phyloP scores from a whole-genome alignment of 2,329 filamentous ascomycete species.

The Fusarium tuaranense region DNA sequence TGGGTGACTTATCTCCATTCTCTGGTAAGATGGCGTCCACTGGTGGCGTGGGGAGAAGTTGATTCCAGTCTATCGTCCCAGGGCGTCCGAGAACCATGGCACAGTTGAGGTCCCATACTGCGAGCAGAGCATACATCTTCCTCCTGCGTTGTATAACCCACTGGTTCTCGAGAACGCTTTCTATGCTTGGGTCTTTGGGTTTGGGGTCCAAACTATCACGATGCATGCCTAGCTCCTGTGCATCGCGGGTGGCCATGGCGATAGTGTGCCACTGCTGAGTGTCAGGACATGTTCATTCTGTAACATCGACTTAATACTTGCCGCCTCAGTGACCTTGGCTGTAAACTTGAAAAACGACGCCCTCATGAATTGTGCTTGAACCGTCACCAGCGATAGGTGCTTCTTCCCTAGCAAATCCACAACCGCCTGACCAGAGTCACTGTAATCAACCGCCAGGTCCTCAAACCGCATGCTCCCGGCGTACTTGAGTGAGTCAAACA shows the following conservation, averaged over 20 bases:
- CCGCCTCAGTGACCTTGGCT: slow-evolving; percentile 68
- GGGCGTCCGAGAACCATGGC: slow-evolving; percentile 66
- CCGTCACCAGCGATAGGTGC: slow-evolving; percentile 66
- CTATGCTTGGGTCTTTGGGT: slow-evolving; percentile 58
- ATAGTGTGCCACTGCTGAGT: slow-evolving; percentile 65
- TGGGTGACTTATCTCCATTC: slow-evolving; percentile 60
- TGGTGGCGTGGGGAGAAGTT: slow-evolving; percentile 61
- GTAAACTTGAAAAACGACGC: slow-evolving; percentile 69
- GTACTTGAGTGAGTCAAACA: slow-evolving; percentile 69
- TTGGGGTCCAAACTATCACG: slow-evolving; percentile 64
- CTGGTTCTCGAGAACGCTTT: slow-evolving; percentile 65
- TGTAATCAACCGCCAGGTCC: slow-evolving; percentile 70
- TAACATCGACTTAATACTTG: slow-evolving; percentile 37
- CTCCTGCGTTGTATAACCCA: slow-evolving; percentile 69
- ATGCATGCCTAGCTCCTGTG: slow-evolving; percentile 72
- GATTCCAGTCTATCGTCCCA: slow-evolving; percentile 64
- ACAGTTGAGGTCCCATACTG: slow-evolving; percentile 64
- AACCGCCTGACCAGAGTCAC: slow-evolving; percentile 67
- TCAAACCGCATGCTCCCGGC: slow-evolving; percentile 70
- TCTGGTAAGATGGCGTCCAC: slow-evolving; percentile 64
- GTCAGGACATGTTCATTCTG: background rate
- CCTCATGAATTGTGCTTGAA: slow-evolving; percentile 68
- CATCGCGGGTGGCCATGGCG: slow-evolving; percentile 68
- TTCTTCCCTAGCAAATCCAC: slow-evolving; percentile 67
- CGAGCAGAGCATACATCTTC: slow-evolving; percentile 67